Conservation (phyloP, 2,329 filamentous ascomycete species). For the Coniosporium tulheliwenetii region DNA sequence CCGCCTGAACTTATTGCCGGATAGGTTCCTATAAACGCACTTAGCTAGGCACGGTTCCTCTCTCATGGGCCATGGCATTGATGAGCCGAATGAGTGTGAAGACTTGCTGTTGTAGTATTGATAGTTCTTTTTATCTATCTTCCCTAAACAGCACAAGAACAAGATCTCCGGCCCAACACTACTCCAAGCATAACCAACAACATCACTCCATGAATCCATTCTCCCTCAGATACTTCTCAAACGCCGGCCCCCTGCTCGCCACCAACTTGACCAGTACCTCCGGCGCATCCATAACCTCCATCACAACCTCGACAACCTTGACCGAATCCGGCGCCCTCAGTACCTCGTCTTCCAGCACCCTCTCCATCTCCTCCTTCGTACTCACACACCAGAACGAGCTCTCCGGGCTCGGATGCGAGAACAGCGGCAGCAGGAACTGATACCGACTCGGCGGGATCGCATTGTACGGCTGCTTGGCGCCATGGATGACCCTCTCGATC, state of each 20-base stretch:
- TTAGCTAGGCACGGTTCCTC: too few species aligned
- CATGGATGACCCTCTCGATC: slow-evolving; percentile 31
- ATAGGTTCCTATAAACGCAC: too few species aligned
- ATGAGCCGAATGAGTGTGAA: too few species aligned
- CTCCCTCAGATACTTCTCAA: slow-evolving; percentile 18
- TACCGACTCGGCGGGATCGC: slow-evolving; percentile 24
- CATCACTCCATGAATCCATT: slow-evolving; percentile 18
- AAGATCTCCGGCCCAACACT: too few species aligned
- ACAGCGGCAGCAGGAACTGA: slow-evolving; percentile 23
- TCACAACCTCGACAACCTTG: slow-evolving; percentile 25
- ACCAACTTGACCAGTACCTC: slow-evolving; percentile 20
- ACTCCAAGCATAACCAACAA: too few species aligned
- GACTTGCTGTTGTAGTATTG: too few species aligned
- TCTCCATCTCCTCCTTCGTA: slow-evolving; percentile 21
- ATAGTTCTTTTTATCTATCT: too few species aligned
- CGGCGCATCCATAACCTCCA: slow-evolving; percentile 23
- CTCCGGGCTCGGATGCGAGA: slow-evolving; percentile 11
- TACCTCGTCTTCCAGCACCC: slow-evolving; percentile 14
- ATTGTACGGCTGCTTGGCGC: slow-evolving; percentile 22
- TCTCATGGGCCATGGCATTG: too few species aligned
- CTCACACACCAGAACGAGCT: slow-evolving; percentile 19
- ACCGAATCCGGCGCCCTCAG: slow-evolving; percentile 15
- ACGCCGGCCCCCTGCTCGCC: slow-evolving; percentile 17
- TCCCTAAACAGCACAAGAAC: too few species aligned
- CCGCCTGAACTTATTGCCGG: too few species aligned